Conservation (phyloP, 2,329 filamentous ascomycete genomes). For the Arachnomyces sp. region DNA sequence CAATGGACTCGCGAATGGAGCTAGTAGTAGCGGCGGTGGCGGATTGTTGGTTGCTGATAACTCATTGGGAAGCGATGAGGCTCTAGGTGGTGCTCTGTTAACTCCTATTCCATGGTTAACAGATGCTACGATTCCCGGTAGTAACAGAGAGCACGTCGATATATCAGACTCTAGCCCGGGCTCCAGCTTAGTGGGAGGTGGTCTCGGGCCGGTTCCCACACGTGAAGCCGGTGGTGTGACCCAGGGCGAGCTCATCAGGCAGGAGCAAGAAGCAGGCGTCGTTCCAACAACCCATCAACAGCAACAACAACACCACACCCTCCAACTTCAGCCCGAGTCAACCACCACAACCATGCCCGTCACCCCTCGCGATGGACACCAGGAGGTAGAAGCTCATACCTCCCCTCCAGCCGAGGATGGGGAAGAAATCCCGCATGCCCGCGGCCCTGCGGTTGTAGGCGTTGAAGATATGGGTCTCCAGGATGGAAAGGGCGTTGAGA, state of each 20-base stretch:
- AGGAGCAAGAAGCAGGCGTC: conserved; percentile 75
- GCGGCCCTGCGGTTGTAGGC: conserved; percentile 77
- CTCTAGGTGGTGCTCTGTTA: conserved; percentile 77
- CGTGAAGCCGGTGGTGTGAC: conserved; percentile 52
- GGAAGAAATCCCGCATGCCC: conserved; percentile 64
- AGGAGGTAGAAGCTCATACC: conserved; percentile 8
- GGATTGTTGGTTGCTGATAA: conserved; percentile 27
- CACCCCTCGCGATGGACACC: conserved; percentile 20
- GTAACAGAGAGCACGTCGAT: conserved; percentile 6
- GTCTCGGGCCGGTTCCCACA: conserved; percentile 23
- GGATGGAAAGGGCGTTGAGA: conserved; percentile 39
- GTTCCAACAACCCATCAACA: conserved; percentile 57
- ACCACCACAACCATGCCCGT: conserved; percentile 18
- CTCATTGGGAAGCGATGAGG: conserved; percentile 71
- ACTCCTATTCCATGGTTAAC: conserved; percentile 89
- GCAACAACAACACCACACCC: conserved; percentile 17
- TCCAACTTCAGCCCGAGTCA: conserved; percentile 8
- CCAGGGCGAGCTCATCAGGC: conserved; percentile 75
- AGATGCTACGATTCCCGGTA: conserved; percentile 15
- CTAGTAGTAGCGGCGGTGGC: conserved; percentile 30
- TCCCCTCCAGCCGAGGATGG: conserved; percentile 42
- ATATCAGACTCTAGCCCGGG: conserved; percentile 1
- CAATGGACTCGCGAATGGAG: conserved; percentile 60
- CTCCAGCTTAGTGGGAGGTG: conserved; percentile 6
- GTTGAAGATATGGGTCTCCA: conserved; percentile 80